phyloP scores from a whole-genome alignment of 495 filamentous ascomycete genomes.

The Hypoxylon crocopeplum region DNA sequence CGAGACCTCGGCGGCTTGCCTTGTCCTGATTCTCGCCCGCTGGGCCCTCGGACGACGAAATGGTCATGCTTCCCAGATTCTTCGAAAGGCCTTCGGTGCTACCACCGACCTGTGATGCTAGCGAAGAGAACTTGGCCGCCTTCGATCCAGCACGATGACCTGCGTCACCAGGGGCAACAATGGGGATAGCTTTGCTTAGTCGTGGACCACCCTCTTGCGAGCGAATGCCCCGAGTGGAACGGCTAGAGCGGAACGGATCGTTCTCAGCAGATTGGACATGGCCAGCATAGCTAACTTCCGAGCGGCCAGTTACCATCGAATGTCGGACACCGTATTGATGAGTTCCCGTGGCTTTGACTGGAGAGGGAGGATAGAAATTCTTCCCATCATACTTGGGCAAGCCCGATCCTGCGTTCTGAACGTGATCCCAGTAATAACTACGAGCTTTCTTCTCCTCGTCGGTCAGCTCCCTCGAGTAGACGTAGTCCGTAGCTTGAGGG shows the following conservation, averaged over 20 bases:
- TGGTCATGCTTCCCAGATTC: background rate
- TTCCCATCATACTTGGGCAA: slow-evolving; percentile 64
- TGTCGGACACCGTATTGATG: slow-evolving; percentile 3
- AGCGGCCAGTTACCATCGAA: slow-evolving; percentile 3
- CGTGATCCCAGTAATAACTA: slow-evolving; percentile 58
- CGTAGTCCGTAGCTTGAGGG: slow-evolving; percentile 47
- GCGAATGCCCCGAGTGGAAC: slow-evolving; percentile 34
- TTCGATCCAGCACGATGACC: slow-evolving; percentile 3
- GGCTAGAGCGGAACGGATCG: slow-evolving; percentile 48
- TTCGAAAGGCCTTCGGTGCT: slow-evolving; percentile 1
- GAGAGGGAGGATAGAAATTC: slow-evolving; percentile 62
- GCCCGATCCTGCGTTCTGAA: slow-evolving; percentile 49
- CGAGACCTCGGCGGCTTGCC: slow-evolving; percentile 18
- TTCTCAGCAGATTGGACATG: slow-evolving; percentile 32
- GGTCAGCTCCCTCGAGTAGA: slow-evolving; percentile 56
- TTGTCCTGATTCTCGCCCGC: slow-evolving; percentile 1
- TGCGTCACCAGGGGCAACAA: slow-evolving; percentile 36
- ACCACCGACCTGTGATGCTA: background rate
- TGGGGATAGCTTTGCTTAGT: slow-evolving; percentile 42
- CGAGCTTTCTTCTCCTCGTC: slow-evolving; percentile 57
- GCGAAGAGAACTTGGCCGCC: background rate
- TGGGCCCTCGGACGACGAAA: slow-evolving; percentile 5
- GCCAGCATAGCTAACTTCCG: slow-evolving; percentile 21
- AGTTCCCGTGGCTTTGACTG: slow-evolving; percentile 43
- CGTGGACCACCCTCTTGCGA: slow-evolving; percentile 30